Evolutionary conservation across 768 basidiomycete genomes (phyloP).

Genomic region (Wakefieldia striispora): DNA sequence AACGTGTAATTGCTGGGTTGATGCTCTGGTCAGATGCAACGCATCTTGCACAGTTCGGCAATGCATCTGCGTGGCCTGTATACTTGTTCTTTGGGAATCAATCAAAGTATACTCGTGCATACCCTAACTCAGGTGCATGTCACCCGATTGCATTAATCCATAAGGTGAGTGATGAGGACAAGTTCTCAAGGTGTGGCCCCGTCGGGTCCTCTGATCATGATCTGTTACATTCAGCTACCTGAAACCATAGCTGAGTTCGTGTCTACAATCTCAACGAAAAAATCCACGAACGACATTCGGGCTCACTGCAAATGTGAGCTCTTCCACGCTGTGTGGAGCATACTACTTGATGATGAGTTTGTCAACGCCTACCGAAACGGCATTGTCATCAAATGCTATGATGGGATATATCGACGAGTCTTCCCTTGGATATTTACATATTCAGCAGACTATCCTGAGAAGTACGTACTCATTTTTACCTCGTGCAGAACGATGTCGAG

Average conservation of each 20-base stretch:
- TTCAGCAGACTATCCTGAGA: slow-evolving; percentile 38
- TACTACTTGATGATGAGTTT: slow-evolving; percentile 17
- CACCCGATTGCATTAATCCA: slow-evolving; percentile 4
- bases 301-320: slow-evolving; percentile 6
- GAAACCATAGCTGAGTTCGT: background rate
- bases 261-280: background rate
- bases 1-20: slow-evolving; percentile 11
- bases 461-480: slow-evolving; percentile 20
- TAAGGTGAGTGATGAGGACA: background rate
- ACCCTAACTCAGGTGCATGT: background rate
- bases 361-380: slow-evolving; percentile 22
- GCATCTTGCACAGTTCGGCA: slow-evolving; percentile 13
- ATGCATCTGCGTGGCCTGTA: slow-evolving; percentile 8
- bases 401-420: slow-evolving; percentile 18
- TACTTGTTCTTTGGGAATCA: slow-evolving; percentile 5
- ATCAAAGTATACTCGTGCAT: slow-evolving; percentile 1
- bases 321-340: slow-evolving; percentile 4
- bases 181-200: too few species aligned
- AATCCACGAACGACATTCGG: background rate
- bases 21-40: slow-evolving; percentile 25
- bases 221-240: background rate
- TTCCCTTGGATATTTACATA: slow-evolving; percentile 34
- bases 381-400: slow-evolving; percentile 20
- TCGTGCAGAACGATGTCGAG: background rate
- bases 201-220: too few species aligned